A percentile compares a stretch with the other conserved stretches of the same genome.
Evolutionary conservation across 2,329 filamentous ascomycete species (phyloP).

Genomic region (Alternaria sp.): DNA sequence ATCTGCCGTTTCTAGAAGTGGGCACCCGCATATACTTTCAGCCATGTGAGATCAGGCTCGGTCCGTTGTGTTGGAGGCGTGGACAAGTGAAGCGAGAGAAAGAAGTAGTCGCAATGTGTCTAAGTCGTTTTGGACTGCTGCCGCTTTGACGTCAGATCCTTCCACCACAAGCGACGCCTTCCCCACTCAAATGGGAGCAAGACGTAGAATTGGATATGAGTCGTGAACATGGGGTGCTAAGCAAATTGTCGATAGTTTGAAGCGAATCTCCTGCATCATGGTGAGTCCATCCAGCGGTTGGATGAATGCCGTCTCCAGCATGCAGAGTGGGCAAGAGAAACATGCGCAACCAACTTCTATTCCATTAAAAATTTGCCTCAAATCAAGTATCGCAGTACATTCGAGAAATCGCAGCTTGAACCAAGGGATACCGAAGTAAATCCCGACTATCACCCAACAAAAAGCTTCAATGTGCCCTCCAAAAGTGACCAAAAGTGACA

Average conservation of each 20-base stretch:
- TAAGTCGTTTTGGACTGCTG: not conserved
- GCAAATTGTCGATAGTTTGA: not conserved
- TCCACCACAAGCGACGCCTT: not conserved
- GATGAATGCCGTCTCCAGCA: not conserved
- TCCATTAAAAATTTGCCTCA: constrained; percentile 7
- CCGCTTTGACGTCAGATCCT: not conserved
- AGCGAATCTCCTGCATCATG: not conserved
- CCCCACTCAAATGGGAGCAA: not conserved
- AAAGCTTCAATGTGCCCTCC: not conserved
- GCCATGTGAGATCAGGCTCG: constrained; percentile 4
- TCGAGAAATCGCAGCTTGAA: not conserved
- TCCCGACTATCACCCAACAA: not conserved
- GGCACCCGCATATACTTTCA: constrained; percentile 1
- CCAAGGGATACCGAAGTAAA: not conserved
- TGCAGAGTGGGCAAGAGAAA: not conserved
- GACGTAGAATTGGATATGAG: not conserved
- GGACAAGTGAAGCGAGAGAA: not conserved
- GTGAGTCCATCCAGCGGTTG: not conserved
- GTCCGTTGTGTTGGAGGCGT: constrained; percentile 4
- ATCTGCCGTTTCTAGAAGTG: not conserved
- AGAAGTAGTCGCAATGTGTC: not conserved
- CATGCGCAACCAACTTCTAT: constrained; percentile 10
- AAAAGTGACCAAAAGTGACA: not conserved
- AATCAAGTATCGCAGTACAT: not conserved
- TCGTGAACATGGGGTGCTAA: not conserved